Percentiles rank a stretch among this genome's conserved stretches.
These are phyloP conservation scores for Carex parvula DNA, from an alignment of 176 grass and related monocot genomes.

Conservation along the genomic window DNA sequence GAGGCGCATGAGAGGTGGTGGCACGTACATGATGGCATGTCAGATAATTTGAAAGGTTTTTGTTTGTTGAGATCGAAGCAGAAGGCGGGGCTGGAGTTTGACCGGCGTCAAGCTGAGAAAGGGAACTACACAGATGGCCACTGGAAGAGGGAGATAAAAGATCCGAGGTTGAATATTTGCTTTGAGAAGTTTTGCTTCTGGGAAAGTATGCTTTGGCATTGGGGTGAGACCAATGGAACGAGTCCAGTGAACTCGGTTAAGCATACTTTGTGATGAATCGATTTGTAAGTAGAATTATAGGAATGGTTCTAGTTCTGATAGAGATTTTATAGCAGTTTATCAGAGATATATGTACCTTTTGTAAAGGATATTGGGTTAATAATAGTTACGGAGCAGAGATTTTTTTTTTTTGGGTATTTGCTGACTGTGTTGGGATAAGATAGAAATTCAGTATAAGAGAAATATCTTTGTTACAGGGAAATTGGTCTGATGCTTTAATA, in stretches of 20 bases:
- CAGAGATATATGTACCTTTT: constrained; percentile 5
- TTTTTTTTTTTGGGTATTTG: constrained; percentile 18
- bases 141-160: constrained; percentile 61
- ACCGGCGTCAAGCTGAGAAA: constrained; percentile 70
- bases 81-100: constrained; percentile 88
- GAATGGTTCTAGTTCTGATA: constrained; percentile 3
- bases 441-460: background rate
- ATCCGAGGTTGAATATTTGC: constrained; percentile 63
- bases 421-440: background rate
- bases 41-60: constrained; percentile 66
- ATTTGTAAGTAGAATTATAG: constrained; percentile 32
- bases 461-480: too few relatives aligned
- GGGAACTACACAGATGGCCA: constrained; percentile 75
- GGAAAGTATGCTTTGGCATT: constrained; percentile 94
- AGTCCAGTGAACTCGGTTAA: background rate
- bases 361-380: constrained; percentile 28
- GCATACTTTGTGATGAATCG: constrained; percentile 11
- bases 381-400: background rate
- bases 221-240: constrained; percentile 72
- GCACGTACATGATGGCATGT: constrained; percentile 80
- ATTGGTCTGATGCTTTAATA: too few relatives aligned
- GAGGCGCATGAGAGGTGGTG: constrained; percentile 71
- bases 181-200: constrained; percentile 89
- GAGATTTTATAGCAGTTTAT: constrained; percentile 22
- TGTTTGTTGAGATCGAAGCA: constrained; percentile 68